Evolutionary conservation across 202 grass and related monocot species (phyloP), one percentile per base, ranked within the genome.

Genomic region (Schoenoplectus tabernaemontani): DNA sequence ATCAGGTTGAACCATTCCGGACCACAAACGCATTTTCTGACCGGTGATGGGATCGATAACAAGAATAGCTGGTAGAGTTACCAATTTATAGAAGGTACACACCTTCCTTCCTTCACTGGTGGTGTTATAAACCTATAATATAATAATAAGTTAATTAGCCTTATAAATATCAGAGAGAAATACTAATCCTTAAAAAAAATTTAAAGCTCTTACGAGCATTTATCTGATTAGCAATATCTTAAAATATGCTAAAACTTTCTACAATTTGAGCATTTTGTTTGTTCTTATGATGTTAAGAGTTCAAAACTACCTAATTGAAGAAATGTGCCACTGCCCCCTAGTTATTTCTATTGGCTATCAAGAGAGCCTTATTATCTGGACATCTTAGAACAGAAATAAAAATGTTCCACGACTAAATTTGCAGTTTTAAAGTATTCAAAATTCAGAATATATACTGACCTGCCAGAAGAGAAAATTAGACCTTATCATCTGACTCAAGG

Each of bases 381-480:
- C 39, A 19, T 69, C 65, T 44, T 44, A 68, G 38, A 9, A 39
- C 20, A 24, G 36, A 10, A 72, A 37, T 59, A 0, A 10, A 77
- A 39, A 58, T 17, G 19, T 17, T 5, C 16, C 32, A 56, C 3
- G 2, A 51, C 13, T 9, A 10, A 1, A 4, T 78, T 41, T 38
- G 16, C 9, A 13, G 34, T 15, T 59, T 24, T 19, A 59, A 59
- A 59, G 22, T 5, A 58, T 59, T 36, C 33, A 78, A 34, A 41
- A 11, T 34, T 59, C 10, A 77, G 34, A 59, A 77, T 83, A 54
- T 33, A 64, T 43, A 84, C 79, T 54, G 81, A 99, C 96, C 96
- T 99, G 96, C 96, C 96, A 99, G 88, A 99, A 99, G 78, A 99
- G 91, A 66, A 99, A 95, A 83, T 95, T 99, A 59, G 96, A 90